These are phyloP conservation scores for Arctostaphylos glauca DNA, from an alignment of 148 eudicot species.

Conservation along the genomic window DNA sequence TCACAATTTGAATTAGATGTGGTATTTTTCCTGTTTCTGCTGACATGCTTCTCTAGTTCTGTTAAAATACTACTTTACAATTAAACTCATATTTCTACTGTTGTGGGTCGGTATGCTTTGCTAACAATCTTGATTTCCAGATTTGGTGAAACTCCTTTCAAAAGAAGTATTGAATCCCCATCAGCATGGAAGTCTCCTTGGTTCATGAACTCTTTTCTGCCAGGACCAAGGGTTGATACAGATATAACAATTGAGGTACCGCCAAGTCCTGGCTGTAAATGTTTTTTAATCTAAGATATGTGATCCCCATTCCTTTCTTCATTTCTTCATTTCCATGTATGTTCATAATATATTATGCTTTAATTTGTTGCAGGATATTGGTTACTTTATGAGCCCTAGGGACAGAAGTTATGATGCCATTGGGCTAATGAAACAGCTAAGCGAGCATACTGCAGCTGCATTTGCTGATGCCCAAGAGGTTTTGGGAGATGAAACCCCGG, in stretches of 20 bases:
- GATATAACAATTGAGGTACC: constrained; percentile 82
- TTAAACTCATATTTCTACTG: background rate
- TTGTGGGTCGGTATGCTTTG: constrained; percentile 10
- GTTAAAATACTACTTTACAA: background rate
- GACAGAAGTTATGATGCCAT: constrained; percentile 76
- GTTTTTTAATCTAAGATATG: background rate
- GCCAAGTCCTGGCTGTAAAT: background rate
- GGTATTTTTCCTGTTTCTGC: background rate
- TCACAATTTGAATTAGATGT: background rate
- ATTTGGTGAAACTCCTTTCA: constrained; percentile 80
- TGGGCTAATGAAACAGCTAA: constrained; percentile 84
- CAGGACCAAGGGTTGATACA: constrained; percentile 80
- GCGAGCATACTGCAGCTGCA: constrained; percentile 73
- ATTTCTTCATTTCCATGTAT: background rate
- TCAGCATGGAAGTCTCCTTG: constrained; percentile 99
- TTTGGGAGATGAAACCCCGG: constrained; percentile 83
- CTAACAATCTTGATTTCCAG: constrained; percentile 29
- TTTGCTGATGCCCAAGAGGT: constrained; percentile 86
- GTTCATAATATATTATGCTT: background rate
- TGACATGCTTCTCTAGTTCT: background rate
- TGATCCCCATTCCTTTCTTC: background rate
- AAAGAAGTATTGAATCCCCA: constrained; percentile 86
- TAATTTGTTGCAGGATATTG: constrained; percentile 58
- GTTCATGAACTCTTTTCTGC: constrained; percentile 68
- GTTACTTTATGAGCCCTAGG: constrained; percentile 72